These are phyloP conservation scores for fission yeast (Schizosaccharomyces pombe) DNA, from an alignment of 805 yeast species.

Conservation along the genomic window DNA sequence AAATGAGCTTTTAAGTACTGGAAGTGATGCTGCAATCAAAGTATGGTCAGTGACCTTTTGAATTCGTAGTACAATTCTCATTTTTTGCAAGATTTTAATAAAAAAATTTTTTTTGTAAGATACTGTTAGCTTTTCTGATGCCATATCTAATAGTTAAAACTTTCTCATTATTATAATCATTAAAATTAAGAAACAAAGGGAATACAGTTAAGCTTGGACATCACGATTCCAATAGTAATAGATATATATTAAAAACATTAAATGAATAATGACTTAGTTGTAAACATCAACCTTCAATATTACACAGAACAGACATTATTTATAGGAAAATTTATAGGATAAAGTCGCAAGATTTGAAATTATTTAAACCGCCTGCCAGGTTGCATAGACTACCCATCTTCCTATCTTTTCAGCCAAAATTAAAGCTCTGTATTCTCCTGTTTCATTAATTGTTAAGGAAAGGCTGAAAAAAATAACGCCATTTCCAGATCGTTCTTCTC, in stretches of 20 bases:
- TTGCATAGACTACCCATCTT: slow-evolving; percentile 39
- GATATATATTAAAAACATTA: no score
- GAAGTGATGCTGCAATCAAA: slow-evolving; percentile 62
- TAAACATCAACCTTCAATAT: no score
- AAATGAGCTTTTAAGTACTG: slow-evolving; percentile 37
- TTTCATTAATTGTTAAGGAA: slow-evolving; percentile 26
- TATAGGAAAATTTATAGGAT: no score
- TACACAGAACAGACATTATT: no score
- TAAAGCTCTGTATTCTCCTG: slow-evolving; percentile 65
- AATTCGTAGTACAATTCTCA: not conserved
- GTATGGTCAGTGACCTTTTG: slow-evolving; percentile 28
- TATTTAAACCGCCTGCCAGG: not conserved
- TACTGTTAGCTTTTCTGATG: not conserved
- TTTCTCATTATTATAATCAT: no score
- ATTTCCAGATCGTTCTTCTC: not conserved
- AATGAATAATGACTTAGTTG: no score
- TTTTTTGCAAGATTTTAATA: not conserved
- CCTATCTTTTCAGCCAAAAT: slow-evolving; percentile 34
- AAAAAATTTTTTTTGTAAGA: not conserved
- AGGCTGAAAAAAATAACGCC: not conserved
- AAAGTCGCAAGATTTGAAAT: no score
- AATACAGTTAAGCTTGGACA: no score
- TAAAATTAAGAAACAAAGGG: no score
- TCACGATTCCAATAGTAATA: no score
- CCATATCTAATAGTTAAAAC: not conserved